phyloP scores from a whole-genome alignment of 148 eudicot species.

The Chenopodium suecicum region DNA sequence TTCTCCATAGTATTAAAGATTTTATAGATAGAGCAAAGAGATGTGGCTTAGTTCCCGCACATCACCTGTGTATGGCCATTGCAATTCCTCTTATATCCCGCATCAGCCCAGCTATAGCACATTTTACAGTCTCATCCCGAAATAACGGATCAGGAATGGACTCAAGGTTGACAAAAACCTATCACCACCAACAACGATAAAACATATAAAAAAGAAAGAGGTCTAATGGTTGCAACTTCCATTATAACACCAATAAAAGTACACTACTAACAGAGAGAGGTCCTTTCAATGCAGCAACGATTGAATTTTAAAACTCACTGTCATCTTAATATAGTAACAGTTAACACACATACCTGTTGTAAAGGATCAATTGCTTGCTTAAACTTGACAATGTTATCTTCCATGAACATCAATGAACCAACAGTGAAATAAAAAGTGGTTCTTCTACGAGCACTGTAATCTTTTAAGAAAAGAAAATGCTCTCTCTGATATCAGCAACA shows the following conservation, averaged over 20 bases:
- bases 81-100: slow-evolving; percentile 91
- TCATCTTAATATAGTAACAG: background rate
- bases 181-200: slow-evolving; percentile 6
- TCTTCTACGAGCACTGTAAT: slow-evolving; percentile 66
- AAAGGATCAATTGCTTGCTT: slow-evolving; percentile 80
- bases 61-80: slow-evolving; percentile 81
- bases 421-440: slow-evolving; percentile 77
- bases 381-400: slow-evolving; percentile 65
- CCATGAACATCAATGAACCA: slow-evolving; percentile 72
- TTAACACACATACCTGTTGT: slow-evolving; percentile 47
- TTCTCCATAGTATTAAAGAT: too few species aligned
- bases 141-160: slow-evolving; percentile 67
- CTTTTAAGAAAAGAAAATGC: slow-evolving; percentile 72
- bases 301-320: slow-evolving; percentile 1
- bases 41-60: background rate
- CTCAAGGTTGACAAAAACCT: slow-evolving; percentile 77
- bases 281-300: background rate
- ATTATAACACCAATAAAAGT: background rate
- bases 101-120: slow-evolving; percentile 79
- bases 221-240: background rate
- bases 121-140: slow-evolving; percentile 71
- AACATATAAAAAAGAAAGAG: background rate
- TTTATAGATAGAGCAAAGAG: background rate
- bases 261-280: too few species aligned
- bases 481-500: slow-evolving; percentile 49